Base-by-base conservation (phyloP, 1,139 yeast genomes). In the Martiniozyma asiatica region DNA sequence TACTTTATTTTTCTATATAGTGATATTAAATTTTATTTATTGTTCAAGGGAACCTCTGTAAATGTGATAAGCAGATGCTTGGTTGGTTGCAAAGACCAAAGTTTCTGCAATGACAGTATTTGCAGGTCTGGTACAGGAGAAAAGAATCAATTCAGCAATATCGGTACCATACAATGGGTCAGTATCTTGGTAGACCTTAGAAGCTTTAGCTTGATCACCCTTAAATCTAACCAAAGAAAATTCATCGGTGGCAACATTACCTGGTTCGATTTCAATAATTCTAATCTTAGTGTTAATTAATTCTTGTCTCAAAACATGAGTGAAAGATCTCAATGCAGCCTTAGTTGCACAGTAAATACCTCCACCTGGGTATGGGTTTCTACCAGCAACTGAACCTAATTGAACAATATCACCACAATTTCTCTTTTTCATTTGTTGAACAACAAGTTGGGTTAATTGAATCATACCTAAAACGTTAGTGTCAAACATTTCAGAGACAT, bases 31-130 rank as follows among this genome's bases (percentile, higher is more conserved):
- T n/a, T n/a, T n/a, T n/a, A n/a, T n/a, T n/a, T 24, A 16, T 19
- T 31, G 31, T 14, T 39, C 40, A 20, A 37, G 24, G 8, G 41
- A 27, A 14, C 53, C 58, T 35, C 63, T 50, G 50, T 67, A 59
- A 12, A 68, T 53, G 47, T 79, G 85, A 38, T 63, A 53, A 11
- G 92, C 73, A 40, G 84, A 68, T 5, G 70, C 72, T 52, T 66
- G 73, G 45, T 65, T 61, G 30, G 61, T 58, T 12, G 70, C 66
- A 42, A 64, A 64, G 2, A 66, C 59, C 37, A 66, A 55, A 7
- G 68, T 59, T 39, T 66, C 71, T 4, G 72, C 71, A 38, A 66
- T 51, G 4, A 66, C 72, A 1, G 69, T 63, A 39, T 65, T 66
- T 35, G 53, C 58, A 38, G 58, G 63, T 55, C 72, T 63, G 8